phyloP scores from a whole-genome alignment of 306 rosid species.

The Quercus mongolica region DNA sequence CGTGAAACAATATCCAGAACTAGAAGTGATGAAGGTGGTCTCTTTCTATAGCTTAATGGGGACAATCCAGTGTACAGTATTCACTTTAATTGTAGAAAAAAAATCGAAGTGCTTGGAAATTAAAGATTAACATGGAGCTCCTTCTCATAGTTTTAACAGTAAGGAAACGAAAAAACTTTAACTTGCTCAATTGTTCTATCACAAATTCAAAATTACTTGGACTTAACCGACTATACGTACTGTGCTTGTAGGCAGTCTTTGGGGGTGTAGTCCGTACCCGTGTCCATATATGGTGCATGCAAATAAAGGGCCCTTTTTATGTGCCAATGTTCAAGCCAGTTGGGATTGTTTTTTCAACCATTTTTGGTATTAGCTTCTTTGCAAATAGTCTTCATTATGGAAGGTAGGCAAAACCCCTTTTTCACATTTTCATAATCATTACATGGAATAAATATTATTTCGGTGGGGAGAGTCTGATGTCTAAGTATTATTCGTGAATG shows the following conservation, averaged over 20 bases:
- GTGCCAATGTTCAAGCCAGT: conserved; percentile 46
- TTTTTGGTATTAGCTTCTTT: conserved; percentile 37
- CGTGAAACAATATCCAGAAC: conserved; percentile 31
- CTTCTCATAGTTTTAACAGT: conserved; percentile 40
- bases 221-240: neutral
- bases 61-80: conserved; percentile 27
- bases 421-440: neutral
- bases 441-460: neutral
- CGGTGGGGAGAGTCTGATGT: too few species aligned
- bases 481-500: too few species aligned
- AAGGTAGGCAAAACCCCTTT: conserved; percentile 21
- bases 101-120: conserved; percentile 26
- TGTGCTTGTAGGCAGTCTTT: conserved; percentile 26
- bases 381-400: conserved; percentile 43
- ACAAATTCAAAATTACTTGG: neutral
- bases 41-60: conserved; percentile 39
- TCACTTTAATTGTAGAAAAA: conserved; percentile 25
- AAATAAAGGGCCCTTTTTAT: conserved; percentile 34
- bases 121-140: conserved; percentile 30
- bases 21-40: conserved; percentile 40
- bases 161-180: neutral
- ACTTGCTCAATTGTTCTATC: neutral
- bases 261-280: conserved; percentile 31
- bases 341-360: conserved; percentile 41
- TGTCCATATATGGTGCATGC: conserved; percentile 45